Conservation (phyloP, 2,329 filamentous ascomycete genomes). For the Penicillium sp. region DNA sequence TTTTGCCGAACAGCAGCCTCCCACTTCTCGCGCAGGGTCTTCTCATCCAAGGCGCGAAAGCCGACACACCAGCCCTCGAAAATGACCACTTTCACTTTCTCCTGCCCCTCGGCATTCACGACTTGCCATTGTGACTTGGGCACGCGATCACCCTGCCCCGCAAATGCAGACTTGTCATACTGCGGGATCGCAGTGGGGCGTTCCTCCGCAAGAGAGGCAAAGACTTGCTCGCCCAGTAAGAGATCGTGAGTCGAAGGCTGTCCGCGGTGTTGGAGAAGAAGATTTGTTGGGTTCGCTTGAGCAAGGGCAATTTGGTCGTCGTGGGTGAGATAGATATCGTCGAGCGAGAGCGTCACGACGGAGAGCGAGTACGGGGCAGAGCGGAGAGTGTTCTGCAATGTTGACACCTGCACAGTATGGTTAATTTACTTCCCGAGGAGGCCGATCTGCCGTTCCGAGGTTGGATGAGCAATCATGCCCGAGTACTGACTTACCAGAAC, state of each 20-base stretch:
- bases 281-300: constrained; percentile 64
- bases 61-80: constrained; percentile 92
- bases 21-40: constrained; percentile 56
- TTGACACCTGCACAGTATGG: constrained; percentile 49
- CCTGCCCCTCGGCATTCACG: constrained; percentile 39
- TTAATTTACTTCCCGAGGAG: constrained; percentile 6
- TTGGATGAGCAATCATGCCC: background rate
- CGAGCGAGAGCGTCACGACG: constrained; percentile 75
- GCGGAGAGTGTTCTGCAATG: constrained; percentile 62
- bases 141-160: constrained; percentile 72
- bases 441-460: constrained; percentile 8
- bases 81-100: constrained; percentile 62
- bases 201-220: constrained; percentile 56
- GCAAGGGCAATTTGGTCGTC: constrained; percentile 65
- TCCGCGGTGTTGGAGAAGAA: constrained; percentile 75
- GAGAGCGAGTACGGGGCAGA: constrained; percentile 57
- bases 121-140: constrained; percentile 62
- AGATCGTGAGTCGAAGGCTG: constrained; percentile 84
- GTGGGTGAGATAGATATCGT: constrained; percentile 84
- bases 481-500: constrained; percentile 63
- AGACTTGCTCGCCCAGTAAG: constrained; percentile 60
- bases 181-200: constrained; percentile 62
- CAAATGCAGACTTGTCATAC: constrained; percentile 80
- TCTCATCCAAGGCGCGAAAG: constrained; percentile 64
- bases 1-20: constrained; percentile 46